Percentiles rank a stretch among this genome's conserved stretches.
phyloP scores from a whole-genome alignment of 2,329 filamentous ascomycete genomes.

The Furcasterigmium sp. region DNA sequence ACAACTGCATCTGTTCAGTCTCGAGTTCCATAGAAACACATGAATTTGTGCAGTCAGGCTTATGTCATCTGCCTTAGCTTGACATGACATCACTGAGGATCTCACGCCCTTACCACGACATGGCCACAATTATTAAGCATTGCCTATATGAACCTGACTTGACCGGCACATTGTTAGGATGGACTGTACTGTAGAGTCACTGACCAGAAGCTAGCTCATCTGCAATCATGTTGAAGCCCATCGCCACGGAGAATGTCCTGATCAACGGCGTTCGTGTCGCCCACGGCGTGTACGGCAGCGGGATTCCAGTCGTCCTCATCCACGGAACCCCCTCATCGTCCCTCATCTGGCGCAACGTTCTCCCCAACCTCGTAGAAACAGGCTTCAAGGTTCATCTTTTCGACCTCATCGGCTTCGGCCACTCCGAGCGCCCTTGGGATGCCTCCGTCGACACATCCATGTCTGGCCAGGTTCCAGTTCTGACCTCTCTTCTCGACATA shows the following conservation, averaged over 20 bases:
- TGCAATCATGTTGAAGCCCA: slow-evolving; percentile 3
- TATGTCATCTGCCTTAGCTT: no score
- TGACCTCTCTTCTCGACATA: slow-evolving; percentile 18
- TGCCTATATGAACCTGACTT: no score
- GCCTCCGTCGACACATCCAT: slow-evolving; percentile 23
- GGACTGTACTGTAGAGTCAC: no score
- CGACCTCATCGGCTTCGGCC: slow-evolving; percentile 24
- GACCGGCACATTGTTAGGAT: no score
- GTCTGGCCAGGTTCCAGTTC: slow-evolving; percentile 22
- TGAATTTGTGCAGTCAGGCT: no score
- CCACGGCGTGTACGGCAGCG: slow-evolving; percentile 19
- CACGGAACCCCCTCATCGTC: slow-evolving; percentile 28
- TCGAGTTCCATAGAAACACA: no score
- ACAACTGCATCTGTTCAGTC: no score
- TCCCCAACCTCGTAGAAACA: slow-evolving; percentile 14
- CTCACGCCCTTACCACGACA: no score
- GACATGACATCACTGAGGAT: no score
- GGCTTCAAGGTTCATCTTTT: slow-evolving; percentile 21
- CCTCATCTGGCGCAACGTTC: slow-evolving; percentile 25
- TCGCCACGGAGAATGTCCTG: slow-evolving; percentile 20
- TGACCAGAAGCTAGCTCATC: no score
- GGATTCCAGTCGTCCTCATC: slow-evolving; percentile 21
- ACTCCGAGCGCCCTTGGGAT: slow-evolving; percentile 24
- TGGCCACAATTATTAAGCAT: no score
- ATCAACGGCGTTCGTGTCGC: slow-evolving; percentile 19